A percentile compares a stretch with the other conserved stretches of the same genome.
Evolutionary conservation across 2,329 filamentous ascomycete genomes (phyloP).

Genomic region (Rhexocercosporidium sp.): DNA sequence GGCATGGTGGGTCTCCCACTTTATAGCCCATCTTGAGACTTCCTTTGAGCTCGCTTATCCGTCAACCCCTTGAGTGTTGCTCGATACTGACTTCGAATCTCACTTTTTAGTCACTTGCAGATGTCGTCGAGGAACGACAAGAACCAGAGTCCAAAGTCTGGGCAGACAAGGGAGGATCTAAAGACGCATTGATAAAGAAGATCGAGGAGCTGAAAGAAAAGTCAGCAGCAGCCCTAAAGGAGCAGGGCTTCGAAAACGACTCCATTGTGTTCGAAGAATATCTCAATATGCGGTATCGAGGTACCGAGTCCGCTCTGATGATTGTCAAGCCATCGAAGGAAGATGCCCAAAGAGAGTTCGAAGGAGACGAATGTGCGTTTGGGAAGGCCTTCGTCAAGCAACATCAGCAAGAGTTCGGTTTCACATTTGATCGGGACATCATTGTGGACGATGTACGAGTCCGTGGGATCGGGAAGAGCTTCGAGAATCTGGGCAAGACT

Average conservation of each 20-base stretch:
- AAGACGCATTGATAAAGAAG: constrained; percentile 70
- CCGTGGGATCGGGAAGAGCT: constrained; percentile 87
- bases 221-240: constrained; percentile 67
- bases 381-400: constrained; percentile 84
- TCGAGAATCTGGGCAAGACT: constrained; percentile 77
- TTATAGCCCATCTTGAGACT: not conserved
- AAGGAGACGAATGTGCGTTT: constrained; percentile 79
- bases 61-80: not conserved
- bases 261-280: constrained; percentile 89
- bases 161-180: constrained; percentile 61
- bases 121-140: constrained; percentile 90
- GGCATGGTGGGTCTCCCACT: constrained; percentile 67
- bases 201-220: constrained; percentile 82
- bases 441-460: constrained; percentile 90
- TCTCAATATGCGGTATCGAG: constrained; percentile 90
- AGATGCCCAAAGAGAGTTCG: constrained; percentile 63
- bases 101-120: constrained; percentile 63
- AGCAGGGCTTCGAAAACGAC: constrained; percentile 78
- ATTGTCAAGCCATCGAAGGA: constrained; percentile 73
- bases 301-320: constrained; percentile 92
- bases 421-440: constrained; percentile 86
- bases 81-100: not conserved
- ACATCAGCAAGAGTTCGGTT: constrained; percentile 92
- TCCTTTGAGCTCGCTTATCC: not conserved
- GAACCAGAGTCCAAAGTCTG: constrained; percentile 72